phyloP scores from a whole-genome alignment of 352 stramenopile genomes.

The Achlya hypogyna region DNA sequence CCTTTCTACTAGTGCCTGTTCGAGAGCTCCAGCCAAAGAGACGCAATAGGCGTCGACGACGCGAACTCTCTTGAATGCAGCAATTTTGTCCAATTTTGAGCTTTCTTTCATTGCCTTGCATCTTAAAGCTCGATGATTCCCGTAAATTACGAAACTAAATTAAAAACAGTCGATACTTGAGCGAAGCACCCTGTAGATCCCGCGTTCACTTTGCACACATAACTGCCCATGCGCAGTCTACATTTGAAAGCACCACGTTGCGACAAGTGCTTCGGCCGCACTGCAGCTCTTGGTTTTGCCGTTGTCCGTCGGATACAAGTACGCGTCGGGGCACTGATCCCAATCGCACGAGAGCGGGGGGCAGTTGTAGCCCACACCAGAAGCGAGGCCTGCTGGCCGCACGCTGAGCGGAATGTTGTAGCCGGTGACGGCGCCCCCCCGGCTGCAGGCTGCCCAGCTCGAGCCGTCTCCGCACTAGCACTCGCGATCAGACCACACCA shows the following conservation, averaged over 20 bases:
- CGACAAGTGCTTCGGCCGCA: not conserved
- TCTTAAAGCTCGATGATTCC: too few relatives aligned
- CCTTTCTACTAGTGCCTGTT: too few relatives aligned
- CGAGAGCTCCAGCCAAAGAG: too few relatives aligned
- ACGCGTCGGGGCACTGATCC: slow-evolving; percentile 6
- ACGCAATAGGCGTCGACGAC: too few relatives aligned
- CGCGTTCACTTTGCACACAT: too few relatives aligned
- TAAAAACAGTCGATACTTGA: too few relatives aligned
- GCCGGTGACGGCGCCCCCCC: not conserved
- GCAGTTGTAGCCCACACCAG: not conserved
- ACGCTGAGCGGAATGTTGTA: not conserved
- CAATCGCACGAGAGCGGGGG: not conserved
- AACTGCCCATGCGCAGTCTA: not conserved
- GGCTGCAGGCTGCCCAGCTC: not conserved
- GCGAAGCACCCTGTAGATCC: too few relatives aligned
- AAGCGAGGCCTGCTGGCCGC: not conserved
- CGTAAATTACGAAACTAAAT: too few relatives aligned
- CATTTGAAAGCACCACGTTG: slow-evolving; percentile 6
- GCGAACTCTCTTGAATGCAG: too few relatives aligned
- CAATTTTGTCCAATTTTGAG: too few relatives aligned
- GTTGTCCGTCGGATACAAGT: not conserved
- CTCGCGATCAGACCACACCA: not conserved
- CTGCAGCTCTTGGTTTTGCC: not conserved
- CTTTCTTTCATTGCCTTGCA: too few relatives aligned
- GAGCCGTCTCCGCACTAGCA: not conserved